phyloP scores from a whole-genome alignment of 179 eudicot genomes.

The Silene coronaria region DNA sequence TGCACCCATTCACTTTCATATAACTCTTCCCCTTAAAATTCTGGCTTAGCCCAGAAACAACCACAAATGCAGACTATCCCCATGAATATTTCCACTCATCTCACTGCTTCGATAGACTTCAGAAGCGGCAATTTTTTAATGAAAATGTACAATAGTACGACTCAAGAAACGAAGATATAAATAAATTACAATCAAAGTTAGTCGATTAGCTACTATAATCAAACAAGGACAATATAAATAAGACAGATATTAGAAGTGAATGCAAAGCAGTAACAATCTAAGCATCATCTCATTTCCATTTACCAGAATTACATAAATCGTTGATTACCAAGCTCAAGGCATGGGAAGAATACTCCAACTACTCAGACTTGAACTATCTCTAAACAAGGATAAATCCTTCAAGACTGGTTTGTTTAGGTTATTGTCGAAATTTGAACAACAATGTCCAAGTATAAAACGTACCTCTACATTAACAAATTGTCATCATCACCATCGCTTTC shows the following conservation, averaged over 20 bases:
- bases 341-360: background rate
- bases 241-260: background rate
- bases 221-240: background rate
- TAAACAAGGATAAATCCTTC: conserved; percentile 1
- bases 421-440: conserved; percentile 16
- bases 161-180: too few relatives aligned
- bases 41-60: too few relatives aligned
- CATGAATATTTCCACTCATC: too few relatives aligned
- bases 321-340: background rate
- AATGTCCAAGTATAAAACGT: conserved; percentile 13
- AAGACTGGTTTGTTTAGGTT: background rate
- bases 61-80: too few relatives aligned
- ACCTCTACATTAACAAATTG: conserved; percentile 29
- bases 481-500: conserved; percentile 19
- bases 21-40: too few relatives aligned
- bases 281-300: background rate
- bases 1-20: too few relatives aligned
- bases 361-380: background rate
- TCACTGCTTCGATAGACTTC: too few relatives aligned
- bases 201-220: background rate
- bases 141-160: too few relatives aligned
- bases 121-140: too few relatives aligned
- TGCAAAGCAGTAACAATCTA: background rate
- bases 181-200: background rate
- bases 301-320: background rate